Percentiles rank a stretch among this genome's conserved stretches.
Conservation (phyloP, 805 yeast species). For the Saccharomycopsis vini region DNA sequence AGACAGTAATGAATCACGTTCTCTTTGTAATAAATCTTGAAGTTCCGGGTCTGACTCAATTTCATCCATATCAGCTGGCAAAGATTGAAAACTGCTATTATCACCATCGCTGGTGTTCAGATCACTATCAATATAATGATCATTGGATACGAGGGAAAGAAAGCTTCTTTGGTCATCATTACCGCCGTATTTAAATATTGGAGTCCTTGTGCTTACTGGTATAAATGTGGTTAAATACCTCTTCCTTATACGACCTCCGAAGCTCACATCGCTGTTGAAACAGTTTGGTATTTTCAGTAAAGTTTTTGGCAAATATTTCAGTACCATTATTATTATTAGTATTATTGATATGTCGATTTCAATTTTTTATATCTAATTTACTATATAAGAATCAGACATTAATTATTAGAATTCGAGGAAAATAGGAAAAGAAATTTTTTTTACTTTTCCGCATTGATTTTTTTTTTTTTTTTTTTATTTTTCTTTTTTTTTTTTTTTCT, state of each 20-base stretch:
- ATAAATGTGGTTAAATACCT: conserved; percentile 23
- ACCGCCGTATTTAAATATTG: conserved; percentile 28
- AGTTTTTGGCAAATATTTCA: conserved; percentile 8
- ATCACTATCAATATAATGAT: conserved; percentile 22
- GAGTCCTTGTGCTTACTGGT: conserved; percentile 35
- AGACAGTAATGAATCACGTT: background rate
- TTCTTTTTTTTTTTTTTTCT: no score
- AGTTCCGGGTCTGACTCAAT: conserved; percentile 8
- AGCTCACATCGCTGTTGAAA: conserved; percentile 13
- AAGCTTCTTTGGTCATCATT: conserved; percentile 31
- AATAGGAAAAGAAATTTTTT: no score
- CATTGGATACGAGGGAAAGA: conserved; percentile 30
- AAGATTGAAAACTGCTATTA: conserved; percentile 11
- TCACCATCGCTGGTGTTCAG: background rate
- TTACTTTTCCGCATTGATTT: no score
- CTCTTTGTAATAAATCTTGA: conserved; percentile 1
- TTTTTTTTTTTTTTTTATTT: no score
- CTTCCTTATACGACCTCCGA: conserved; percentile 18
- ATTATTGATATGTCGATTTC: no score
- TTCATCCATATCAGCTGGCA: conserved; percentile 15
- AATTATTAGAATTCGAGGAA: no score
- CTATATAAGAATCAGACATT: no score
- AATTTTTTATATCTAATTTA: no score
- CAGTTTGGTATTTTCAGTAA: conserved; percentile 16
- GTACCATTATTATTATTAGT: conserved; percentile 8